Conservation (phyloP, 768 basidiomycete species). For the Trametes cingulata region DNA sequence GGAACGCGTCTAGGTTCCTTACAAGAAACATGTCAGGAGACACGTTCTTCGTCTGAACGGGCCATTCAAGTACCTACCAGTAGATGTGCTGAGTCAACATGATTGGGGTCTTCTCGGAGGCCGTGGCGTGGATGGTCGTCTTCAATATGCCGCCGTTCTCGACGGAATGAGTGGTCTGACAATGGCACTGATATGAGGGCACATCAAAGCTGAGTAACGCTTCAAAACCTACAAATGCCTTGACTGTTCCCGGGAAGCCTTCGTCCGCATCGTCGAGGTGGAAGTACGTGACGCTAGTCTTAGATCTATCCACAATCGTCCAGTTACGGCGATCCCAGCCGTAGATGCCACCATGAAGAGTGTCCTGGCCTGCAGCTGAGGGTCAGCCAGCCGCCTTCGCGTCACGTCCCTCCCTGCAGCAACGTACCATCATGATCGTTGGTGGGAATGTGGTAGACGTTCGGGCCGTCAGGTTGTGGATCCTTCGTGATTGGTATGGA, state of each 20-base stretch:
- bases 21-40: too few relatives aligned
- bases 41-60: too few relatives aligned
- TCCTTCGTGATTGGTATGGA: slow-evolving; percentile 52
- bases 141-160: slow-evolving; percentile 44
- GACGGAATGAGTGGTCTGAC: slow-evolving; percentile 49
- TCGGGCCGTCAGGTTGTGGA: slow-evolving; percentile 43
- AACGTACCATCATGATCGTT: slow-evolving; percentile 50
- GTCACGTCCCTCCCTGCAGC: slow-evolving; percentile 26
- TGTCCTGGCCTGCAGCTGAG: slow-evolving; percentile 37
- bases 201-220: not conserved
- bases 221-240: slow-evolving; percentile 6
- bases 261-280: slow-evolving; percentile 54
- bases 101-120: slow-evolving; percentile 54
- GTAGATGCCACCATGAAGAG: slow-evolving; percentile 55
- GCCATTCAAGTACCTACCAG: slow-evolving; percentile 44
- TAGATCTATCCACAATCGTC: slow-evolving; percentile 45
- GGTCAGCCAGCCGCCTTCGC: not conserved
- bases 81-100: slow-evolving; percentile 60
- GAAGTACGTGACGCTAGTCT: slow-evolving; percentile 52
- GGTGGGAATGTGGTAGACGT: slow-evolving; percentile 50
- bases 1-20: slow-evolving; percentile 58
- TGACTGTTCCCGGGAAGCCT: slow-evolving; percentile 39
- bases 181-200: not conserved
- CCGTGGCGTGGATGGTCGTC: slow-evolving; percentile 46
- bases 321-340: slow-evolving; percentile 63